Base-by-base conservation (phyloP, 2,329 filamentous ascomycete species). In the Colletotrichum aenigma region DNA sequence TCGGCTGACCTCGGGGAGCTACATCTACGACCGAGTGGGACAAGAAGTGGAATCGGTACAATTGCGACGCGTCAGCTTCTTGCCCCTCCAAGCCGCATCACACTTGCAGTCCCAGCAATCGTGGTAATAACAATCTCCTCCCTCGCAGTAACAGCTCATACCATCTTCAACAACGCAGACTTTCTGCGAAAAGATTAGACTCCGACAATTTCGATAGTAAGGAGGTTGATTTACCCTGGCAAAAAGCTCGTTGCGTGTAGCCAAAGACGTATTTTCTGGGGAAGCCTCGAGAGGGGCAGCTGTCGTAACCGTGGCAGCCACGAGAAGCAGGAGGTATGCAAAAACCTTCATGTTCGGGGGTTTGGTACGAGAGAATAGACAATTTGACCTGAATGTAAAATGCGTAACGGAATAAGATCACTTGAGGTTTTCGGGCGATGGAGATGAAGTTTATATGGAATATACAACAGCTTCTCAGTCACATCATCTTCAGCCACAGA, bases 301-400 rank as follows among this genome's bases (percentile, higher is more conserved):
- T 21, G 18, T 13, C 3, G 43, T 4, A 13, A 21, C n/a, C 10
- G 10, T 52, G 6, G 43, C 3, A 21, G 43, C 43, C 3, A 48
- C n/a, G 10, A 48, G 43, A 48, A 48, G 3, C 9, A 48, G n/a
- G 10, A 48, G 10, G 0, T 48, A 13, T 21, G n/a, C 10, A 48
- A 48, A 21, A 13, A 0, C 9, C 3, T 48, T 12, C n/a, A 48
- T 48, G 10, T 2, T 12, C 4, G 2, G 10, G 10, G 43, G 10
- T 21, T 6, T 21, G 6, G 3, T 21, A 13, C 43, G 43, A n/a
- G 18, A 2, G n/a, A 48, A 7, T n/a, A 21, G 18, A 4, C n/a
- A 48, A 3, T 48, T 6, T 21, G 2, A 21, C 6, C 43, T n/a
- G n/a, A 6, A 7, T 13, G 10, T 48, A 21, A 21, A 6, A 4